Conservation (phyloP, 1,139 yeast genomes). For the Yamadazyma blattariae region DNA sequence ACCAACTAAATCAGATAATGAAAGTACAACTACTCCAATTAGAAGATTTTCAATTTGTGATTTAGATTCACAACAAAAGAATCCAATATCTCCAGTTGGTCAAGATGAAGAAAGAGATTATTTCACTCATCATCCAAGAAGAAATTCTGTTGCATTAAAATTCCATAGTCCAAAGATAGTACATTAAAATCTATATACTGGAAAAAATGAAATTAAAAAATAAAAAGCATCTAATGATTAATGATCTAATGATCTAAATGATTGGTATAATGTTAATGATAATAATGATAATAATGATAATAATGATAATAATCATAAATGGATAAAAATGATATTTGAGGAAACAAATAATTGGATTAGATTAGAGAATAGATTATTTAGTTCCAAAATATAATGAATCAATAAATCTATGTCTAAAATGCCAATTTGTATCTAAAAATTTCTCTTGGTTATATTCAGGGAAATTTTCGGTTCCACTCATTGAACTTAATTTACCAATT, state of each 20-base stretch:
- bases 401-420: conserved; percentile 68
- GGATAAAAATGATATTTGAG: too few species aligned
- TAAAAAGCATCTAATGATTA: too few species aligned
- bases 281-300: too few species aligned
- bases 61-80: conserved; percentile 8
- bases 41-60: conserved; percentile 15
- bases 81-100: conserved; percentile 10
- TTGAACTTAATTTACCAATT: conserved; percentile 61
- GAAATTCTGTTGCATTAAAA: conserved; percentile 31
- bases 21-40: not conserved
- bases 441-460: conserved; percentile 30
- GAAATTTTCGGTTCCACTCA: conserved; percentile 20
- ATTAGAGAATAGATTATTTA: conserved; percentile 12
- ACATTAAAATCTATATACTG: not conserved
- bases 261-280: too few species aligned
- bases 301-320: too few species aligned
- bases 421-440: conserved; percentile 50
- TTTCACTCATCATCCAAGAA: conserved; percentile 20
- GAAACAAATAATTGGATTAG: too few species aligned
- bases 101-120: not conserved
- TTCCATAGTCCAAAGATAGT: conserved; percentile 22
- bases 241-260: too few species aligned
- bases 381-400: conserved; percentile 84
- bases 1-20: not conserved
- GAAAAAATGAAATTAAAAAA: too few species aligned